Conservation (phyloP, 2,329 filamentous ascomycete genomes). For the Thermothelomyces thermophilus region DNA sequence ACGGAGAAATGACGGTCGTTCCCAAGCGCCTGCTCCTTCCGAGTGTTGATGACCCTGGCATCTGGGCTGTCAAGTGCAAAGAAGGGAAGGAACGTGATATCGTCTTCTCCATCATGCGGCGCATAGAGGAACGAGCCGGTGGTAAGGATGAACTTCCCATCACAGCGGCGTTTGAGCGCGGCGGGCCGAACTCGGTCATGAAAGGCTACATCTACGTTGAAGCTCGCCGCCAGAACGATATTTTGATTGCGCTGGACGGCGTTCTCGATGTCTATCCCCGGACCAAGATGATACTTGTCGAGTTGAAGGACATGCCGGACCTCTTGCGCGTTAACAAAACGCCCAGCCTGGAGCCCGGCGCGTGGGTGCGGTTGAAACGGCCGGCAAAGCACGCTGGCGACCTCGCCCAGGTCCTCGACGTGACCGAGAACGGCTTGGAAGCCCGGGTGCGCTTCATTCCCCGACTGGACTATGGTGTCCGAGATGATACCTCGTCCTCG, state of each 20-base stretch:
- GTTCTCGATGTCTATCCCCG: conserved; percentile 87
- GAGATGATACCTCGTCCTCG: conserved; percentile 59
- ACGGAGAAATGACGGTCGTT: conserved; percentile 67
- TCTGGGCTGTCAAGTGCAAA: conserved; percentile 90
- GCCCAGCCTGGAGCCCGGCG: conserved; percentile 74
- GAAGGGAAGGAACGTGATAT: conserved; percentile 94
- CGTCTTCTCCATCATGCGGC: conserved; percentile 79
- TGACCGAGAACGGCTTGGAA: conserved; percentile 87
- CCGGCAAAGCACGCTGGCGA: conserved; percentile 79
- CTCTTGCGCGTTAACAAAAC: conserved; percentile 86
- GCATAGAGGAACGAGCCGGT: conserved; percentile 70
- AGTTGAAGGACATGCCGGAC: conserved; percentile 96
- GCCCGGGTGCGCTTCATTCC: conserved; percentile 84
- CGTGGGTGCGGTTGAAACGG: conserved; percentile 83
- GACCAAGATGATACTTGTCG: conserved; percentile 78
- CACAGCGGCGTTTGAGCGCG: conserved; percentile 86
- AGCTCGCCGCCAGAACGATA: conserved; percentile 78
- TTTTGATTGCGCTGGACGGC: conserved; percentile 73
- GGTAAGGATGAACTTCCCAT: conserved; percentile 79
- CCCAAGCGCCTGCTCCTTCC: conserved; percentile 83
- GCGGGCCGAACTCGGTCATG: conserved; percentile 70
- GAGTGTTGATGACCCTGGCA: conserved; percentile 89
- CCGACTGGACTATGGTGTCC: conserved; percentile 81
- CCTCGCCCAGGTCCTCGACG: conserved; percentile 84
- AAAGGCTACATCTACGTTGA: conserved; percentile 94